Percentiles rank a stretch among this genome's conserved stretches.
Evolutionary conservation across 208 protist species (phyloP).

Genomic region (Wallacemonas sp.): DNA sequence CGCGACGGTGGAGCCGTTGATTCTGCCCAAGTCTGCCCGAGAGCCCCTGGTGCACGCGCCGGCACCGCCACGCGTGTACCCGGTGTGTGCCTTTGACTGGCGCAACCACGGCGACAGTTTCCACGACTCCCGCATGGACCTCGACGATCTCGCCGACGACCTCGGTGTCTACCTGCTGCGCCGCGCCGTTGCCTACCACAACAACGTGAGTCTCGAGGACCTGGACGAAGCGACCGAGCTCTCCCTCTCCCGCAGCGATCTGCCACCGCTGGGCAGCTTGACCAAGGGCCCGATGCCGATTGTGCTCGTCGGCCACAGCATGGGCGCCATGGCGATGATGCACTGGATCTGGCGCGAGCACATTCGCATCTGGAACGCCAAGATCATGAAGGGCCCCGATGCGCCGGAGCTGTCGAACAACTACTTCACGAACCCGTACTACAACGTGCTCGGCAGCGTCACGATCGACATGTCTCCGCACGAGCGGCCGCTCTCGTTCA

Average conservation of each 20-base stretch:
- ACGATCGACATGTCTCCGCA: conserved; percentile 47
- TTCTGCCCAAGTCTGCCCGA: conserved; percentile 15
- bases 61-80: conserved; percentile 26
- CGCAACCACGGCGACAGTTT: conserved; percentile 48
- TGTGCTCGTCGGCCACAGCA: conserved; percentile 53
- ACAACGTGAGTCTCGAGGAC: conserved; percentile 6
- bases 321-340: conserved; percentile 45
- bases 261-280: background rate
- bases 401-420: background rate
- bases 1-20: conserved; percentile 11
- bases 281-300: conserved; percentile 29
- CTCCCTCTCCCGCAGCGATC: background rate
- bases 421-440: conserved; percentile 34
- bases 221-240: conserved; percentile 8
- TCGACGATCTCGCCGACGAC: conserved; percentile 49
- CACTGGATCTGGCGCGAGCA: conserved; percentile 57
- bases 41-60: conserved; percentile 9
- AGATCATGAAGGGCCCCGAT: conserved; percentile 20
- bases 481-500: conserved; percentile 38
- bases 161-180: conserved; percentile 33
- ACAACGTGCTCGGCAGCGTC: conserved; percentile 37
- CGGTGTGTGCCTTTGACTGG: conserved; percentile 43
- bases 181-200: conserved; percentile 1
- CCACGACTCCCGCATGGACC: conserved; percentile 35
- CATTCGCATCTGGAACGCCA: conserved; percentile 30